phyloP scores from a whole-genome alignment of 1,284 basidiomycete genomes.

The Kwoniella shivajii region DNA sequence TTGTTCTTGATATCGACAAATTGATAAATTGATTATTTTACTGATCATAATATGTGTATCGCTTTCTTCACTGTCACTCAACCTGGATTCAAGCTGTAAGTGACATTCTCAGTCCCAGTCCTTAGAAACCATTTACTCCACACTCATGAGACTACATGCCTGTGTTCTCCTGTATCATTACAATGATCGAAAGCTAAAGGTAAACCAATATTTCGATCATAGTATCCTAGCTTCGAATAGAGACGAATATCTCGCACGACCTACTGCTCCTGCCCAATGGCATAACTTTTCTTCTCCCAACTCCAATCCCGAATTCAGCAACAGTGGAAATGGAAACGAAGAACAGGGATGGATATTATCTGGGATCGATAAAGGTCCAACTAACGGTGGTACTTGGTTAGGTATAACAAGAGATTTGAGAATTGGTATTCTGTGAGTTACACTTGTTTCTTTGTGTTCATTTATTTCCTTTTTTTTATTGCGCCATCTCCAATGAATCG shows the following conservation, averaged over 20 bases:
- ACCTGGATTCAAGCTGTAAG: constrained; percentile 49
- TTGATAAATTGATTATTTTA: too few relatives aligned
- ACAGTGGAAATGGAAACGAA: background rate
- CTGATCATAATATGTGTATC: constrained; percentile 51
- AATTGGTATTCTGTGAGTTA: constrained; percentile 45
- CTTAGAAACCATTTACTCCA: background rate
- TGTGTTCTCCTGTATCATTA: background rate
- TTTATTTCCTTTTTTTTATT: background rate
- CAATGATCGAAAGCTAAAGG: background rate
- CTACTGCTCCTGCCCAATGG: constrained; percentile 45
- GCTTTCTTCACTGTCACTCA: constrained; percentile 47
- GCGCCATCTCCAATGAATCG: background rate
- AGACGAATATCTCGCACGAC: constrained; percentile 50
- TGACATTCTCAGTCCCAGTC: background rate
- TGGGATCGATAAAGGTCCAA: constrained; percentile 37
- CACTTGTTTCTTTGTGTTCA: background rate
- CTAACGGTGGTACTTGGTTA: constrained; percentile 46
- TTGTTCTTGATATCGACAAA: too few relatives aligned
- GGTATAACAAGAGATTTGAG: constrained; percentile 45
- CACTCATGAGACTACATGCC: background rate
- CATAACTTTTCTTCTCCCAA: constrained; percentile 36
- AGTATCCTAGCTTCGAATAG: constrained; percentile 49
- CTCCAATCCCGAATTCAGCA: background rate
- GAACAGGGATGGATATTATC: constrained; percentile 32
- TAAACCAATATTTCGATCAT: background rate